Conservation (phyloP, 2,329 filamentous ascomycete species). For the Colletotrichum sidae region DNA sequence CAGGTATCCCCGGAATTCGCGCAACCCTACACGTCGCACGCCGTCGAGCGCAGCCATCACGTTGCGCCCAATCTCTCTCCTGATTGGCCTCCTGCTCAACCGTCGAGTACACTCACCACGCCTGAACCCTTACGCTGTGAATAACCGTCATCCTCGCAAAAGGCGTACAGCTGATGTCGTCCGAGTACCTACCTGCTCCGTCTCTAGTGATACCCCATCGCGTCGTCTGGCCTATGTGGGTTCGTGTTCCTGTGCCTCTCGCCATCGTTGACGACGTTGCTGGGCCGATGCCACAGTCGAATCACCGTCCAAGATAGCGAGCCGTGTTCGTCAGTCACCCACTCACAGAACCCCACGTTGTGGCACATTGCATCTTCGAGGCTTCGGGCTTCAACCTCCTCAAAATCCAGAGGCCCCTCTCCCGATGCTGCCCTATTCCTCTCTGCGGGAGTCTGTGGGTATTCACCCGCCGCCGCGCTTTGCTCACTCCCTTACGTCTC, state of each 20-base stretch:
- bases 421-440: constrained; percentile 19
- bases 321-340: constrained; percentile 31
- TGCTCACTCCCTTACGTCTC: constrained; percentile 1
- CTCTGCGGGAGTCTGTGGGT: constrained; percentile 25
- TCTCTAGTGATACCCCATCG: constrained; percentile 13
- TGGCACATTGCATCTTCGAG: constrained; percentile 33
- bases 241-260: constrained; percentile 16
- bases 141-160: no score
- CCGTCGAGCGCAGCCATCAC: constrained; percentile 40
- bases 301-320: constrained; percentile 20
- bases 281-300: constrained; percentile 17
- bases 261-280: constrained; percentile 1
- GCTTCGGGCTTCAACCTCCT: constrained; percentile 29
- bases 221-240: constrained; percentile 15
- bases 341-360: constrained; percentile 35
- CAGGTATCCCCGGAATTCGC: constrained; percentile 33
- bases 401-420: constrained; percentile 17
- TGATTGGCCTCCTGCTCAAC: constrained; percentile 38
- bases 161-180: neutral
- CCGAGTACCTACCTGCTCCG: constrained; percentile 13
- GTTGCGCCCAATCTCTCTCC: constrained; percentile 29
- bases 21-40: constrained; percentile 30
- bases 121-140: neutral
- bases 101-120: constrained; percentile 14
- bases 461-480: constrained; percentile 26